phyloP scores from a whole-genome alignment of 208 protist genomes.

The Paratrypanosoma confusum region DNA sequence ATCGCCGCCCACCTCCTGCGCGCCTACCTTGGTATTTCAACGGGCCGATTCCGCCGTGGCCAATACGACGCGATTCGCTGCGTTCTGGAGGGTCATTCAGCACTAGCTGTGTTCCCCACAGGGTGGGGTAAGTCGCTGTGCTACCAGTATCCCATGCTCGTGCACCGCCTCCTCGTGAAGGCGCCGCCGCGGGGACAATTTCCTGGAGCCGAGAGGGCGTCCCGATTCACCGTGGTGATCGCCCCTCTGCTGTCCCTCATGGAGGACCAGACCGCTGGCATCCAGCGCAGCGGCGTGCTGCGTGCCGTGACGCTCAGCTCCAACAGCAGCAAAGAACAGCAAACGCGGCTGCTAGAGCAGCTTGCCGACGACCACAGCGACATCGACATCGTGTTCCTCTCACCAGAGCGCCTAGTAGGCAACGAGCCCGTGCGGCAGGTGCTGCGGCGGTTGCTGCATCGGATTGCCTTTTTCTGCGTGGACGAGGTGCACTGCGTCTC shows the following conservation, averaged over 20 bases:
- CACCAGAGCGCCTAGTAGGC: slow-evolving; percentile 63
- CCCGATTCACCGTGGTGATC: slow-evolving; percentile 82
- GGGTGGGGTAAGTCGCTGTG: slow-evolving; percentile 95
- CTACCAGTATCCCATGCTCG: slow-evolving; percentile 91
- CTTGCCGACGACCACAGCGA: slow-evolving; percentile 21
- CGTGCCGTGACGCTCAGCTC: slow-evolving; percentile 43
- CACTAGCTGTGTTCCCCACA: slow-evolving; percentile 90
- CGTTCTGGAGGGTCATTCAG: slow-evolving; percentile 41
- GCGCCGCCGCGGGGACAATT: slow-evolving; percentile 25
- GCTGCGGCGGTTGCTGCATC: slow-evolving; percentile 28
- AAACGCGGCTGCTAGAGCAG: slow-evolving; percentile 26
- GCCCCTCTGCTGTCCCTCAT: slow-evolving; percentile 95
- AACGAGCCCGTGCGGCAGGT: slow-evolving; percentile 28
- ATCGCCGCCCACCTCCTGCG: slow-evolving; percentile 44
- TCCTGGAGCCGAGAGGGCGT: slow-evolving; percentile 11
- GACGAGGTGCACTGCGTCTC: slow-evolving; percentile 97
- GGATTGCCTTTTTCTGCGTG: slow-evolving; percentile 79
- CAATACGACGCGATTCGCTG: slow-evolving; percentile 73
- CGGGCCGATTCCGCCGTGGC: slow-evolving; percentile 50
- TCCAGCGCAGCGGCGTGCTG: slow-evolving; percentile 77
- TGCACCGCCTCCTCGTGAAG: slow-evolving; percentile 60
- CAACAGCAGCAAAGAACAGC: slow-evolving; percentile 22
- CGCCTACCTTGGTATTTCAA: slow-evolving; percentile 35
- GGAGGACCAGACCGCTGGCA: slow-evolving; percentile 86
- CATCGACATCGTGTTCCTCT: slow-evolving; percentile 83